These are phyloP conservation scores for Skeletonema menzelii DNA, from an alignment of 108 stramenopile genomes.

Conservation along the genomic window DNA sequence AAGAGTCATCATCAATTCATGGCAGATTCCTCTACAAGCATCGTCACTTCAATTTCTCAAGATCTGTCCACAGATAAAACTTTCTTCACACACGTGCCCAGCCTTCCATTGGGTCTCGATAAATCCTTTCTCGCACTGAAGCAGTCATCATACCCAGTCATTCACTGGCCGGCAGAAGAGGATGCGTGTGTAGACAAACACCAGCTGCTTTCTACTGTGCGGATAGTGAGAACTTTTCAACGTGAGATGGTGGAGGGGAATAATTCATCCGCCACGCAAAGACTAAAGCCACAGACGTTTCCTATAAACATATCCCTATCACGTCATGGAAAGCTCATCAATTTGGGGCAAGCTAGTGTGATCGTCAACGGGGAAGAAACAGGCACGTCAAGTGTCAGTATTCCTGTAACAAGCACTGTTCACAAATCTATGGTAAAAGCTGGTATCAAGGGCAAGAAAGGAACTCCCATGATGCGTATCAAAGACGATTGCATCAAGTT, in stretches of 20 bases:
- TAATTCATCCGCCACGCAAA: neutral
- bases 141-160: constrained; percentile 1
- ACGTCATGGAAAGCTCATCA: constrained; percentile 17
- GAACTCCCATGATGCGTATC: neutral
- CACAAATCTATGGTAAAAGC: neutral
- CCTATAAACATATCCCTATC: constrained; percentile 24
- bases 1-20: neutral
- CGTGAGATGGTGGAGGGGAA: neutral
- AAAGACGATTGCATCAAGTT: neutral
- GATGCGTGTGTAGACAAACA: neutral
- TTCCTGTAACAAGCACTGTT: neutral
- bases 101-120: constrained; percentile 9
- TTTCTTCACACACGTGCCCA: constrained; percentile 36
- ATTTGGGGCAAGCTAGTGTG: constrained; percentile 12
- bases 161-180: constrained; percentile 17
- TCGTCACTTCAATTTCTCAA: constrained; percentile 30
- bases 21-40: neutral
- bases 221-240: constrained; percentile 13
- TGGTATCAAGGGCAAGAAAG: neutral
- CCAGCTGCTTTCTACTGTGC: constrained; percentile 17
- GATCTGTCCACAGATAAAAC: neutral
- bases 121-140: neutral
- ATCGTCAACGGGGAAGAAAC: constrained; percentile 24
- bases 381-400: constrained; percentile 1
- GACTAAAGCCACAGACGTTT: constrained; percentile 18